These are phyloP conservation scores for Acacia pycnantha DNA, from an alignment of 331 rosid genomes.

Conservation along the genomic window DNA sequence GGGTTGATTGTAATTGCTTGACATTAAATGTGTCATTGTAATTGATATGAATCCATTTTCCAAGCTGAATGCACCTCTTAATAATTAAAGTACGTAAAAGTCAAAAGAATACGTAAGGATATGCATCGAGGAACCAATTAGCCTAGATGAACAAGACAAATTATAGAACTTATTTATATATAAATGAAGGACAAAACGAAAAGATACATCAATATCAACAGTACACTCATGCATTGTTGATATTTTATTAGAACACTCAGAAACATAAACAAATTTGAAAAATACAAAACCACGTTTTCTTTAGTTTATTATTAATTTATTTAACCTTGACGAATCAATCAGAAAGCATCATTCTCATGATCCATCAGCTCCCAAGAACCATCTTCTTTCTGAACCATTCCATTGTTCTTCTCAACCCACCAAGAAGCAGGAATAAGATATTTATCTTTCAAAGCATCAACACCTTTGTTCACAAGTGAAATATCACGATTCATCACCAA, in stretches of 20 bases:
- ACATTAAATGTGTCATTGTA: no score
- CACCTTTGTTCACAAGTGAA: not conserved
- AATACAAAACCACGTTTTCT: not conserved
- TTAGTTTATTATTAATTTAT: not conserved
- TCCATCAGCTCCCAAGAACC: constrained; percentile 61
- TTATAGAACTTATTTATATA: no score
- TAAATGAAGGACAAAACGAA: no score
- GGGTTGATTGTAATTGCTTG: no score
- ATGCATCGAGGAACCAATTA: no score
- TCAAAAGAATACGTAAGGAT: no score
- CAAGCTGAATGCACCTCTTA: no score
- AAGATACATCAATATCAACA: no score
- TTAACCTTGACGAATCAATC: not conserved
- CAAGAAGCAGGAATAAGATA: constrained; percentile 48
- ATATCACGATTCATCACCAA: not conserved
- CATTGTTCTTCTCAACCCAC: constrained; percentile 47
- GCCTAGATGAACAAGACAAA: no score
- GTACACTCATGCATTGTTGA: not conserved
- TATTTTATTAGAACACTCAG: not conserved
- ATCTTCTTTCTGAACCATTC: constrained; percentile 56
- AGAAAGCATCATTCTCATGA: constrained; percentile 29
- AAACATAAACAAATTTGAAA: not conserved
- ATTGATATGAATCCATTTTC: no score
- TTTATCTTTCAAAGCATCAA: constrained; percentile 40
- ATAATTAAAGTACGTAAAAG: no score